A percentile compares a stretch with the other conserved stretches of the same genome.
These are phyloP conservation scores for Clavaria fumosa DNA, from an alignment of 768 basidiomycete species.

Conservation along the genomic window DNA sequence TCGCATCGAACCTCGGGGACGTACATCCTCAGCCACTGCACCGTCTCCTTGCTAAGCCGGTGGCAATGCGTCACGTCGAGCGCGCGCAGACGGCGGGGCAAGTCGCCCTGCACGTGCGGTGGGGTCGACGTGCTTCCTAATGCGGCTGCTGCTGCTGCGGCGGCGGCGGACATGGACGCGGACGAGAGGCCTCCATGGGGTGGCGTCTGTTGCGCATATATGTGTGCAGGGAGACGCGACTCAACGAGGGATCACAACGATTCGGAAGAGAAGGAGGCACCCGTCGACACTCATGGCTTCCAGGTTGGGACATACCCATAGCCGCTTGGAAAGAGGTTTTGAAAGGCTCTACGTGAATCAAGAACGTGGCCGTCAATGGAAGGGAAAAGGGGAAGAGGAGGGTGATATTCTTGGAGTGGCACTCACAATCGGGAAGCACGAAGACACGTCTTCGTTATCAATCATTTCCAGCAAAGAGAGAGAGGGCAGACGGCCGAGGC, in stretches of 20 bases:
- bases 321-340: constrained; percentile 28
- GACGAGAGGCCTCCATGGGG: too few species aligned
- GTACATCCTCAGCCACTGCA: constrained; percentile 78
- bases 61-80: constrained; percentile 67
- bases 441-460: constrained; percentile 63
- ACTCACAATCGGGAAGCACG: constrained; percentile 52
- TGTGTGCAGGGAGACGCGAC: constrained; percentile 42
- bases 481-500: constrained; percentile 50
- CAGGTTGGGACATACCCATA: constrained; percentile 64
- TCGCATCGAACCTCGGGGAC: constrained; percentile 67
- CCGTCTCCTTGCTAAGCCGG: constrained; percentile 76
- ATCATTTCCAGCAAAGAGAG: constrained; percentile 55
- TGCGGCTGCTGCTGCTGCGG: too few species aligned
- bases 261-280: constrained; percentile 69
- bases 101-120: too few species aligned
- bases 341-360: constrained; percentile 63
- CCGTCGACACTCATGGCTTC: constrained; percentile 53
- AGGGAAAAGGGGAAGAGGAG: constrained; percentile 1
- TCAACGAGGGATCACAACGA: constrained; percentile 61
- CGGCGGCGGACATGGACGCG: too few species aligned
- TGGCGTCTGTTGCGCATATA: constrained; percentile 28
- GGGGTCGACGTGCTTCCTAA: too few species aligned
- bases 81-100: constrained; percentile 32
- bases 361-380: too few species aligned
- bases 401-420: neutral